Evolutionary conservation across 805 yeast species (phyloP).

Genomic region (Metschnikowia baotianmanensis): DNA sequence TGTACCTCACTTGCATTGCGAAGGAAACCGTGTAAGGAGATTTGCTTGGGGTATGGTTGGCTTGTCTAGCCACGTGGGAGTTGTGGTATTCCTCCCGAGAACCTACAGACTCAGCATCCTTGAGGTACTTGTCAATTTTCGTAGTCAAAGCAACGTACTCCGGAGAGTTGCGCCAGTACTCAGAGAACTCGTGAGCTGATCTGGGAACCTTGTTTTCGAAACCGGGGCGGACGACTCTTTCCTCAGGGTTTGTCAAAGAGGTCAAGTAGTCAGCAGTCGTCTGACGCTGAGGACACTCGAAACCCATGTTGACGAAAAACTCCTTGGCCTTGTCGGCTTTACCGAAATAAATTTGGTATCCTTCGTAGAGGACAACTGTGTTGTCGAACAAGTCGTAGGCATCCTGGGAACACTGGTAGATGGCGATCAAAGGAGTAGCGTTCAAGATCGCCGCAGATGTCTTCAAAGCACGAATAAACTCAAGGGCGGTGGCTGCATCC

Average conservation of each 20-base stretch:
- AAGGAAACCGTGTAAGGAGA: conserved; percentile 38
- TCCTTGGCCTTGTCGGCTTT: conserved; percentile 50
- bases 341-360: conserved; percentile 62
- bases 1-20: conserved; percentile 37
- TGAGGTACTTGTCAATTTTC: conserved; percentile 43
- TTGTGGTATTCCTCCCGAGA: conserved; percentile 20
- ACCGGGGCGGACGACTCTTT: conserved; percentile 50
- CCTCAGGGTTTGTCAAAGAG: conserved; percentile 63
- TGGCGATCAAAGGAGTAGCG: conserved; percentile 60
- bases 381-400: conserved; percentile 61
- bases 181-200: conserved; percentile 56
- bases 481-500: conserved; percentile 69
- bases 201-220: conserved; percentile 51
- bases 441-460: conserved; percentile 52
- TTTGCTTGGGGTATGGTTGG: conserved; percentile 32
- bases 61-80: conserved; percentile 36
- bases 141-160: conserved; percentile 42
- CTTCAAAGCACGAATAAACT: conserved; percentile 58
- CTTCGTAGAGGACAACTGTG: conserved; percentile 57
- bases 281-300: conserved; percentile 58
- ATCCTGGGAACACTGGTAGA: conserved; percentile 67
- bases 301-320: conserved; percentile 61
- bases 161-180: conserved; percentile 57
- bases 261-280: conserved; percentile 69
- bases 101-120: conserved; percentile 15